Base-by-base conservation (phyloP, 2,329 filamentous ascomycete genomes). In the Fusarium penzigii region DNA sequence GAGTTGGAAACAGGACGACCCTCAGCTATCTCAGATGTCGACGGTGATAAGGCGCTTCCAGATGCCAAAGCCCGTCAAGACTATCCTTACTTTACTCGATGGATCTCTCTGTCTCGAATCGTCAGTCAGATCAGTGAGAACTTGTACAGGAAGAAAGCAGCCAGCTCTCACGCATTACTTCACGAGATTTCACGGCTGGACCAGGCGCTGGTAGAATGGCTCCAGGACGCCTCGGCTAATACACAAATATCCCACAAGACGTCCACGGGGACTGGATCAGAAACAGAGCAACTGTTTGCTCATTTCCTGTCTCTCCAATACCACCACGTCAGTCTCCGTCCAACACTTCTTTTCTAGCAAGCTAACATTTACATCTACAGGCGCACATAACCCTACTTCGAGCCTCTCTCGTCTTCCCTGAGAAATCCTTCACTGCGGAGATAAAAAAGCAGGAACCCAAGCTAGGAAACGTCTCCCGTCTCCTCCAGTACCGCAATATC, bases 41-140 rank as follows among this genome's bases (percentile, higher is more conserved):
- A 62, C 3, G 62, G 59, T 2, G 59, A 62, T 5, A 57, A 61
- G 9, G 32, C 51, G 1, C 17, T 62, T 5, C 57, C 52, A 3
- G 54, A 61, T 1, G n/a, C 12, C 41, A 42, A 44, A 10, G 17
- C 16, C 11, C 56, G 42, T 6, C 52, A 51, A 0, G n/a, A 53
- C 4, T 49, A 46, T 3, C 41, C 46, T 2, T 60, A 39, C 1
- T 62, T 62, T 10, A 29, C 52, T 11, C 44, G 53, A 51, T 62
- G 59, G 59, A 55, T 61, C 3, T 54, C 59, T 2, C 42, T 62
- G 0, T 56, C 59, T n/a, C 44, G 48, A 1, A 29, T 62, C 1
- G 42, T 62, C 0, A 49, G 59, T 0, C 59, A 62, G n/a, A 62
- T 62, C 2, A 62, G 59, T 13, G 59, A 62, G 16, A 56, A 62